Percentiles rank a stretch among this genome's conserved stretches.
Conservation (phyloP, 2,329 filamentous ascomycete genomes). For the Clonostachys sp. region DNA sequence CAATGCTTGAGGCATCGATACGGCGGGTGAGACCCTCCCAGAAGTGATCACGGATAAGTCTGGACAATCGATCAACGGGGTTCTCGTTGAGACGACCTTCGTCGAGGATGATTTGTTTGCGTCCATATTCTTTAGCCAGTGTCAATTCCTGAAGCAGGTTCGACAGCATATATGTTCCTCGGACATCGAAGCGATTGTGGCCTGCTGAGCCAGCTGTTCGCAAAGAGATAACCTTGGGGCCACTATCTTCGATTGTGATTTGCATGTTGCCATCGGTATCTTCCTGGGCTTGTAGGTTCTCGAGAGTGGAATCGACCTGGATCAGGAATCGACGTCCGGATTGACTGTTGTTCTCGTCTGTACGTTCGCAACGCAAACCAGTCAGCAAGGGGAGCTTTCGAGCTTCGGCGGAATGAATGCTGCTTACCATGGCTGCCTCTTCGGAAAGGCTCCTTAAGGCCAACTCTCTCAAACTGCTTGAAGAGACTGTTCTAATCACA, state of each 20-base stretch:
- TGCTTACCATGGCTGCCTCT: constrained; percentile 54
- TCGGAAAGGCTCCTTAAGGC: constrained; percentile 48
- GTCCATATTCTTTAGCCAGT: constrained; percentile 84
- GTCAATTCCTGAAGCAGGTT: constrained; percentile 94
- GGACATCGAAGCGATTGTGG: constrained; percentile 82
- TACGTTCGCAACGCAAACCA: neutral
- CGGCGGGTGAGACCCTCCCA: constrained; percentile 88
- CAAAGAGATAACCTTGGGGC: constrained; percentile 84
- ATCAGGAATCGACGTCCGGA: constrained; percentile 76
- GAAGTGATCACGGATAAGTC: constrained; percentile 84
- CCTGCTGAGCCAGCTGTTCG: constrained; percentile 84
- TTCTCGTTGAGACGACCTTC: constrained; percentile 92
- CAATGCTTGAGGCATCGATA: constrained; percentile 85
- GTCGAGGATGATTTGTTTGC: constrained; percentile 85
- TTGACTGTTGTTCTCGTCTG: constrained; percentile 68
- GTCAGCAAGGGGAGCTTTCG: too few relatives aligned
- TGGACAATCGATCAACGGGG: constrained; percentile 80
- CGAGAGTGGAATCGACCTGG: constrained; percentile 78
- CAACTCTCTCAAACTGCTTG: constrained; percentile 47
- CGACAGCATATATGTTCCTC: constrained; percentile 95
- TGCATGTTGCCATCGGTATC: constrained; percentile 94
- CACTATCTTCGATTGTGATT: constrained; percentile 94
- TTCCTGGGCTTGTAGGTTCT: constrained; percentile 76
- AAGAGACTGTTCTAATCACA: constrained; percentile 43
- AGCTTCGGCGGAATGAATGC: neutral